Evolutionary conservation across 148 eudicot species (phyloP).

Genomic region (Mesembryanthemum crystallinum): DNA sequence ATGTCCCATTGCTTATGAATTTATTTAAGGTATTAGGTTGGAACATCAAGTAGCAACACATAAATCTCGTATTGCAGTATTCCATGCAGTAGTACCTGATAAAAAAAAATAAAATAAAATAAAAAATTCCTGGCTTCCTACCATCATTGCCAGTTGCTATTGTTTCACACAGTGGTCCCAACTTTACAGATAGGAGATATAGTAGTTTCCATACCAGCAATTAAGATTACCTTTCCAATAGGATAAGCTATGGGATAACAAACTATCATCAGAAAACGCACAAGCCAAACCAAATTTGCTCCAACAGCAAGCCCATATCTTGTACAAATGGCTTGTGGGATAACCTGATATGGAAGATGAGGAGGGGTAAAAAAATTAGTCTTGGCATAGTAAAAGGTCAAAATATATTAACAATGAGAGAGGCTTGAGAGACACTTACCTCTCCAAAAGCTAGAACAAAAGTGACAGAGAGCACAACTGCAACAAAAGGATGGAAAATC

Average conservation of each 20-base stretch:
- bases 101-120: background rate
- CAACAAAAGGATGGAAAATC: slow-evolving; percentile 79
- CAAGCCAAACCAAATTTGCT: slow-evolving; percentile 85
- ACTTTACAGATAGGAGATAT: background rate
- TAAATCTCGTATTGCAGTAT: too few species aligned
- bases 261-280: slow-evolving; percentile 72
- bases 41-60: background rate
- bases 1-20: background rate
- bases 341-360: slow-evolving; percentile 41
- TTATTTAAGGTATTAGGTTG: background rate
- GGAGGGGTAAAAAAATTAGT: background rate
- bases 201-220: background rate
- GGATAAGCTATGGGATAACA: slow-evolving; percentile 93
- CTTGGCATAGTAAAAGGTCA: background rate
- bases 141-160: background rate
- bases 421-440: slow-evolving; percentile 32
- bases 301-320: slow-evolving; percentile 97
- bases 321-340: slow-evolving; percentile 94
- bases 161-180: too few species aligned
- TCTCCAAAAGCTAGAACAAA: slow-evolving; percentile 95
- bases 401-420: background rate
- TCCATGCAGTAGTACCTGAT: background rate
- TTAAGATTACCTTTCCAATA: slow-evolving; percentile 65
- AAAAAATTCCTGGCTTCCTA: background rate
- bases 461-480: slow-evolving; percentile 92